phyloP scores from a whole-genome alignment of 495 filamentous ascomycete genomes.

The Lindgomyces ingoldianus region DNA sequence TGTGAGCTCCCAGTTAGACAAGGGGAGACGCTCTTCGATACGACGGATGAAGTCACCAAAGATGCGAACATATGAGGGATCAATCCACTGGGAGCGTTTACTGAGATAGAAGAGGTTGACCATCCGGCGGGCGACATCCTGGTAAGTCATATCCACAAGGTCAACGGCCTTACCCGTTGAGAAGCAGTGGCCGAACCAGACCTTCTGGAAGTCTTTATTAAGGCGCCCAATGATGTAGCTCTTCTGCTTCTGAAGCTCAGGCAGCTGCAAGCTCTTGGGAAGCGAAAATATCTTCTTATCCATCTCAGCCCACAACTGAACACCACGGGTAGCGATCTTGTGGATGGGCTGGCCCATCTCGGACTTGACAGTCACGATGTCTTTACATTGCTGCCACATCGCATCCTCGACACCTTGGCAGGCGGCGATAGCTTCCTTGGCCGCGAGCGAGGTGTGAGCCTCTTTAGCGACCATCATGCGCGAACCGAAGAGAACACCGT shows the following conservation, averaged over 20 bases:
- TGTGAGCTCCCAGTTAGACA: slow-evolving; percentile 16
- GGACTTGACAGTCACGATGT: slow-evolving; percentile 47
- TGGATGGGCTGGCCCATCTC: slow-evolving; percentile 53
- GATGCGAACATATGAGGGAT: slow-evolving; percentile 41
- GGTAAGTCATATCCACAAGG: slow-evolving; percentile 49
- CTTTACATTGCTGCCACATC: slow-evolving; percentile 45
- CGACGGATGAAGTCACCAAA: slow-evolving; percentile 41
- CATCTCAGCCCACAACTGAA: slow-evolving; percentile 47
- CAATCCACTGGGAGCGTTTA: slow-evolving; percentile 46
- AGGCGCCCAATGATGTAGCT: slow-evolving; percentile 42
- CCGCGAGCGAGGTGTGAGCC: slow-evolving; percentile 44
- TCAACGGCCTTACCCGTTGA: slow-evolving; percentile 37
- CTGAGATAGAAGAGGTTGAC: slow-evolving; percentile 46
- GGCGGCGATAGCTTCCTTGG: slow-evolving; percentile 40
- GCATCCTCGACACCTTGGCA: slow-evolving; percentile 41
- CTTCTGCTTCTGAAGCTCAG: slow-evolving; percentile 37
- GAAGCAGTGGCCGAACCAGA: slow-evolving; percentile 47
- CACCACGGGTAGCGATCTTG: slow-evolving; percentile 48
- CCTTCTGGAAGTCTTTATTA: slow-evolving; percentile 47
- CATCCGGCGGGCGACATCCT: slow-evolving; percentile 43
- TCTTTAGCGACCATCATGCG: slow-evolving; percentile 56
- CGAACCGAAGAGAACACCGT: slow-evolving; percentile 52
- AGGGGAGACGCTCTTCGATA: slow-evolving; percentile 37
- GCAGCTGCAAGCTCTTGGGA: slow-evolving; percentile 36
- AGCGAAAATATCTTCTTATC: slow-evolving; percentile 47